These are phyloP conservation scores for Dictyostelium brefeldianum DNA, from an alignment of 78 protist genomes.

Conservation along the genomic window DNA sequence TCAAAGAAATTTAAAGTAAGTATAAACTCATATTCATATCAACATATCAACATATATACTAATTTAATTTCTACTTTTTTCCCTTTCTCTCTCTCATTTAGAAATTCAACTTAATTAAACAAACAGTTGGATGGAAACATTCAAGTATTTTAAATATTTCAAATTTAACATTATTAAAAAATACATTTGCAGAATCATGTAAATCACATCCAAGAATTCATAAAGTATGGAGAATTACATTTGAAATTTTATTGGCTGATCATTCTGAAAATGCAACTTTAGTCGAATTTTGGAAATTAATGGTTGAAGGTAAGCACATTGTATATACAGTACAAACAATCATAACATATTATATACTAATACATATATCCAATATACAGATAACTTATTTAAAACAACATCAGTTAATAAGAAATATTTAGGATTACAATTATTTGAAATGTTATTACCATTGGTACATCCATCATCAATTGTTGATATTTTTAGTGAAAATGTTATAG, in stretches of 20 bases:
- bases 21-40: neutral
- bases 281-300: conserved; percentile 45
- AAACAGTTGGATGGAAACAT: conserved; percentile 67
- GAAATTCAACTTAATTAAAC: conserved; percentile 43
- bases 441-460: conserved; percentile 50
- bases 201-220: conserved; percentile 66
- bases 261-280: conserved; percentile 11
- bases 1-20: conserved; percentile 34
- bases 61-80: neutral
- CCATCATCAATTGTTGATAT: conserved; percentile 5
- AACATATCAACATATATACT: neutral
- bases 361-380: neutral
- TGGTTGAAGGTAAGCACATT: conserved; percentile 41
- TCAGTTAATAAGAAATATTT: conserved; percentile 31
- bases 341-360: neutral
- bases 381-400: conserved; percentile 41
- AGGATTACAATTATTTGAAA: conserved; percentile 73
- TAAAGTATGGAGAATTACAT: conserved; percentile 51
- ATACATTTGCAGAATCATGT: conserved; percentile 5
- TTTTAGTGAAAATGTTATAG: conserved; percentile 5
- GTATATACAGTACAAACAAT: neutral
- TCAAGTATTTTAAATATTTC: conserved; percentile 24
- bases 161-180: conserved; percentile 38
- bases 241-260: conserved; percentile 23
- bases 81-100: neutral